Evolutionary conservation across 805 yeast species (phyloP), one percentile per base, ranked within the genome.

Genomic region (Tanozyma kutaoensis): DNA sequence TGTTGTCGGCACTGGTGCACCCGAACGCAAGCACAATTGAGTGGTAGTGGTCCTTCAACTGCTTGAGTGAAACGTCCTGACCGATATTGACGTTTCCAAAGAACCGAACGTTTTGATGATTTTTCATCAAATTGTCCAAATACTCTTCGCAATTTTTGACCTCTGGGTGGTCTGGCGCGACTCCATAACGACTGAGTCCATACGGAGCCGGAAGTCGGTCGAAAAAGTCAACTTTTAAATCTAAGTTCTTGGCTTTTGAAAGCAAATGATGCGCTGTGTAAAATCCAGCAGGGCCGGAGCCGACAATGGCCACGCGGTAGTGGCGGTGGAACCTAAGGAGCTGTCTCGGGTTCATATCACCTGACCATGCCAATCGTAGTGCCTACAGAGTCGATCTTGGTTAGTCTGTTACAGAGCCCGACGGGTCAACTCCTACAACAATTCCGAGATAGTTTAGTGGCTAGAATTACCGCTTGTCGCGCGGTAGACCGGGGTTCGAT

Each of bases 111-210:
- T 24, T 28, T 12, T 45, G 54, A 27, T 31, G 42, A 14, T 42
- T 38, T 5, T 20, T 20, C 59, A 58, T 53, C 20, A 57, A 32
- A 23, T 75, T 73, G 8, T 63, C 66, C 45, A 91, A 77, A 28
- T 85, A 74, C 12, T 78, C 78, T 47, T 76, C 58, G 40, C 91
- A 79, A 33, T 74, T 74, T 48, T 86, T 88, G 18, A 91, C 97
- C 43, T 91, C 97, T 0, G 95, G 95, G 51, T 91, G 96, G 52
- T 91, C 99, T 2, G 99, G 99, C 0, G 98, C 96, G n/a, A 91
- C 97, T 2, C 99, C 99, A 46, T 69, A 86, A 20, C 99, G 55
- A 23, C 86, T 74, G 19, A 91, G 61, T 0, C 99, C 99, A 55
- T 67, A 88, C 0, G 98, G 98, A 5, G 85, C 75, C 0, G 96